Base-by-base conservation (phyloP, 805 yeast species). In the Cyberlindnera nakhonratchasimensis region DNA sequence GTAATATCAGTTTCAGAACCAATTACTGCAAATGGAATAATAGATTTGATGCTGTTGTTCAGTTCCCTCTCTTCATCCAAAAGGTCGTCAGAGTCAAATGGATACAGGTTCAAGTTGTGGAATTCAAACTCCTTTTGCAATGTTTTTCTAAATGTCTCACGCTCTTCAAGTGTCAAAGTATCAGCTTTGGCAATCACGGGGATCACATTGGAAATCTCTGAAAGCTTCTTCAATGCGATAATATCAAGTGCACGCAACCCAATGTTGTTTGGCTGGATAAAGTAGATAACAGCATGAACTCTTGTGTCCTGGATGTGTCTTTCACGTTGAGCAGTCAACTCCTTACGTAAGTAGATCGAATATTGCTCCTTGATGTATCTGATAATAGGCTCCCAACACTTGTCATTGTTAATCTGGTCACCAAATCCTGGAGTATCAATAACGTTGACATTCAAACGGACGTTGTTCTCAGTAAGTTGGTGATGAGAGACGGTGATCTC, bases 371-470 rank as follows among this genome's bases (percentile, higher is more conserved):
- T 90, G 62, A 90, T 87, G 67, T 89, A 90, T 66, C 87, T 88
- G 51, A 90, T 82, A 49, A 90, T 81, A 40, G 96, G 96, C 56
- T 90, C 98, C 96, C 97, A 91, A 66, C 95, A 89, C 66, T 84
- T 86, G 57, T 86, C 95, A 66, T 90, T 90, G 69, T 89, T 86
- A 53, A 93, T 85, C 67, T 86, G 96, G 71, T 93, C 99, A 29
- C 96, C 98, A 71, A 88, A 93, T 13, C 98, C 98, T 17, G 98
- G 98, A 3, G 99, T 93, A 63, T 93, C 99, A 60, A 93, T 86
- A 42, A 93, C 80, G 56, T 88, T 90, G 50, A 93, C 70, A 57
- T 83, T 83, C 62, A 93, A 77, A 48, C 82, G 80, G 43, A 93
- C 98, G 51, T 85, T 86, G 63, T 88, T 89, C 66, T 93, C 99